phyloP scores from a whole-genome alignment of 1,139 yeast genomes.

The Taiozyma sp. region DNA sequence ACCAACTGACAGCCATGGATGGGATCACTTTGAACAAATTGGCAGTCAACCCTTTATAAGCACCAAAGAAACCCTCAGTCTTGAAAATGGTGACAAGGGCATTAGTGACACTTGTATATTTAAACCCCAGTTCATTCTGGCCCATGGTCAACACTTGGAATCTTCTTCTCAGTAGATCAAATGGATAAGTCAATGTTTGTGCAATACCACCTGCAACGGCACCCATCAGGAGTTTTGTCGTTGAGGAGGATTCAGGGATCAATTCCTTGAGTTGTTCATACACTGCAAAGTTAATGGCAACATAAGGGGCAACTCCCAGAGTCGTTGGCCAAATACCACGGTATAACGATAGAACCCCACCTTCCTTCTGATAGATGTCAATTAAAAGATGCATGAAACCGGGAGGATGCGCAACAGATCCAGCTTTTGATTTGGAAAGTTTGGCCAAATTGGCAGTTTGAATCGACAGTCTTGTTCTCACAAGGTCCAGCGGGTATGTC shows the following conservation, averaged over 20 bases:
- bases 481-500: constrained; percentile 90
- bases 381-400: constrained; percentile 58
- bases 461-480: constrained; percentile 83
- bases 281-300: constrained; percentile 86
- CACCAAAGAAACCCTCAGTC: constrained; percentile 74
- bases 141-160: constrained; percentile 88
- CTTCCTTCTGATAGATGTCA: constrained; percentile 68
- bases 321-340: constrained; percentile 87
- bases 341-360: constrained; percentile 75
- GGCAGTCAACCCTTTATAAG: constrained; percentile 86
- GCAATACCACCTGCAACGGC: constrained; percentile 88
- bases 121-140: constrained; percentile 68
- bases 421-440: constrained; percentile 39
- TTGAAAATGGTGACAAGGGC: constrained; percentile 66
- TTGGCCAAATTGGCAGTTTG: constrained; percentile 77
- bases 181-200: constrained; percentile 80
- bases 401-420: constrained; percentile 46
- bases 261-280: constrained; percentile 75
- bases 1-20: constrained; percentile 94
- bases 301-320: constrained; percentile 94
- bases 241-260: constrained; percentile 35
- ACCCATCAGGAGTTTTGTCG: constrained; percentile 69
- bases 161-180: constrained; percentile 81
- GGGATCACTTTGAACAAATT: constrained; percentile 90
- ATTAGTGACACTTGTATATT: constrained; percentile 66